Evolutionary conservation across 208 protist genomes (phyloP).

Genomic region (Trypanosomatidae sp.): DNA sequence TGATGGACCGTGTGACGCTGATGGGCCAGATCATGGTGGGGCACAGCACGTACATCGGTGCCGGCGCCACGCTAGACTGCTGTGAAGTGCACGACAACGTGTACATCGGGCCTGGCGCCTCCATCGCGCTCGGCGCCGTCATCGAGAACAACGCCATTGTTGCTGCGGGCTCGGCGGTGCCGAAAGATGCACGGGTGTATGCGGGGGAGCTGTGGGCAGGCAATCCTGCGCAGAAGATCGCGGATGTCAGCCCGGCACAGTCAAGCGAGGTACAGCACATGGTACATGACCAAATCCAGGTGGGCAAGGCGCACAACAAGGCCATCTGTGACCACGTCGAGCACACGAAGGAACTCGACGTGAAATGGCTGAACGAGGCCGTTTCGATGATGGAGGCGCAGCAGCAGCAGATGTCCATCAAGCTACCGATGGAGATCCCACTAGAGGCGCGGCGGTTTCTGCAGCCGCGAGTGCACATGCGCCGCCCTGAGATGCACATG

Average conservation of each 20-base stretch:
- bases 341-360: slow-evolving; percentile 62
- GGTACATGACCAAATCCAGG: slow-evolving; percentile 59
- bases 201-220: slow-evolving; percentile 92
- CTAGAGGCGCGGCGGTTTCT: slow-evolving; percentile 85
- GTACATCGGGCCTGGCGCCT: slow-evolving; percentile 81
- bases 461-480: slow-evolving; percentile 85
- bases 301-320: slow-evolving; percentile 53
- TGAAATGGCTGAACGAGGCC: slow-evolving; percentile 65
- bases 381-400: slow-evolving; percentile 74
- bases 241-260: slow-evolving; percentile 78
- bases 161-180: slow-evolving; percentile 76
- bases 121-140: slow-evolving; percentile 77
- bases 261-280: slow-evolving; percentile 60
- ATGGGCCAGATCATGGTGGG: slow-evolving; percentile 81
- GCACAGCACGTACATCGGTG: slow-evolving; percentile 60
- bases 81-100: slow-evolving; percentile 83
- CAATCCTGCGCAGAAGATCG: slow-evolving; percentile 84
- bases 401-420: slow-evolving; percentile 80
- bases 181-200: slow-evolving; percentile 84
- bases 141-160: slow-evolving; percentile 88
- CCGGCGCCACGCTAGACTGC: slow-evolving; percentile 77
- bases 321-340: slow-evolving; percentile 79
- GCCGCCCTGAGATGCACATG: slow-evolving; percentile 88
- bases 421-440: slow-evolving; percentile 80
- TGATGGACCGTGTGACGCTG: slow-evolving; percentile 86